These are phyloP conservation scores for Pleurotus eryngii DNA, from an alignment of 768 basidiomycete genomes.

Conservation along the genomic window DNA sequence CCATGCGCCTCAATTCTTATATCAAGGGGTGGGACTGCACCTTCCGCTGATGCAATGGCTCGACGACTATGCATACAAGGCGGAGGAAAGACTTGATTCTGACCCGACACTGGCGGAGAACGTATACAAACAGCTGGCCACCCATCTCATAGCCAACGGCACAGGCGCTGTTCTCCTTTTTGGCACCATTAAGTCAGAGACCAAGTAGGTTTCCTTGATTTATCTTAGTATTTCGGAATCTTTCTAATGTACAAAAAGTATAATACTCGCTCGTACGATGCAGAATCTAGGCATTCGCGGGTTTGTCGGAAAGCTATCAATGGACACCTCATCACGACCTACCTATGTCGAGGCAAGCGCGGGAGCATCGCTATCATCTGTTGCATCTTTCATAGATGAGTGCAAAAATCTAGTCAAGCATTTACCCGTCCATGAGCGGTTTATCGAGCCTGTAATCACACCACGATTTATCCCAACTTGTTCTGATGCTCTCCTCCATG, in stretches of 20 bases:
- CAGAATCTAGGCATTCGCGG: constrained; percentile 69
- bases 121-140: constrained; percentile 68
- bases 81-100: constrained; percentile 71
- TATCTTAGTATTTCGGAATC: not conserved
- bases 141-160: constrained; percentile 66
- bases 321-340: constrained; percentile 75
- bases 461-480: constrained; percentile 91
- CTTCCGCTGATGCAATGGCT: constrained; percentile 85
- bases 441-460: constrained; percentile 81
- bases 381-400: constrained; percentile 51
- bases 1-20: constrained; percentile 87
- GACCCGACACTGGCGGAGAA: constrained; percentile 54
- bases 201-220: constrained; percentile 56
- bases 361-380: constrained; percentile 45
- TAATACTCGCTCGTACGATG: constrained; percentile 78
- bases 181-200: constrained; percentile 78
- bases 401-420: constrained; percentile 39
- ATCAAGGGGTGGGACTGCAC: constrained; percentile 84
- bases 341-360: constrained; percentile 68
- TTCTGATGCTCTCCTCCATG: constrained; percentile 63
- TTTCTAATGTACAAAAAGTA: constrained; percentile 32
- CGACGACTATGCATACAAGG: constrained; percentile 75
- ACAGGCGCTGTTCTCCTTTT: constrained; percentile 78
- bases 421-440: constrained; percentile 40
- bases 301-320: constrained; percentile 87